Evolutionary conservation across 2,329 filamentous ascomycete species (phyloP), one percentile per base, ranked within the genome.

Genomic region (Cladobotryum protrusum): DNA sequence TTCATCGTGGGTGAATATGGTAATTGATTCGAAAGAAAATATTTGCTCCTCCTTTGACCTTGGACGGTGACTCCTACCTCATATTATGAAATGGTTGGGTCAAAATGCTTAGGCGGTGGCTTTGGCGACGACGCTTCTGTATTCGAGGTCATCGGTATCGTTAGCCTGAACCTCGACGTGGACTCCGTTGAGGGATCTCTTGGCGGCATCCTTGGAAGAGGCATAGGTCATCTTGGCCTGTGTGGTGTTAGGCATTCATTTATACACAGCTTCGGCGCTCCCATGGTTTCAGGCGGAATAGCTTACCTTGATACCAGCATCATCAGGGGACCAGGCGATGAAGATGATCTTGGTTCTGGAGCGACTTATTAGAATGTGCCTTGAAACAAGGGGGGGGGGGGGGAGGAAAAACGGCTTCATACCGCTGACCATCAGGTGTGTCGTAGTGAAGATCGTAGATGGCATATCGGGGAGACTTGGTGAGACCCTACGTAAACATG

Each of bases 191-290:
- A 93, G 80, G 45, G 86, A 72, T 70, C 85, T 84, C 81, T 90
- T 92, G 60, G 93, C 79, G 53, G 86, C 85, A 63, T 91, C 86
- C 77, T 92, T 93, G 71, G 88, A 93, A 47, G 88, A 87, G 62
- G 87, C 86, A 78, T 92, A 93, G 70, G 90, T 79, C 88, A 93
- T 93, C 79, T 90, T 90, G 72, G 85, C 79, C 87, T 90, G 59
- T 51, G 20, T 29, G 42, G 33, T 43, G 57, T 57, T 13, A 17
- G 12, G 24, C 4, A 19, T 42, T 43, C 9, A 49, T 41, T 12
- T 8, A 17, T 20, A 48, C 18, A 3, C 29, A 24, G 13, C 9
- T n/a, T 45, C 41, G 37, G 41, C 33, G n/a, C 11, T 6, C 32
- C 7, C 11, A 33, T 17, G 36, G 11, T 12, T n/a, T 19, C 3